phyloP scores from a whole-genome alignment of 2,329 filamentous ascomycete species.

The Beauveria bassiana region DNA sequence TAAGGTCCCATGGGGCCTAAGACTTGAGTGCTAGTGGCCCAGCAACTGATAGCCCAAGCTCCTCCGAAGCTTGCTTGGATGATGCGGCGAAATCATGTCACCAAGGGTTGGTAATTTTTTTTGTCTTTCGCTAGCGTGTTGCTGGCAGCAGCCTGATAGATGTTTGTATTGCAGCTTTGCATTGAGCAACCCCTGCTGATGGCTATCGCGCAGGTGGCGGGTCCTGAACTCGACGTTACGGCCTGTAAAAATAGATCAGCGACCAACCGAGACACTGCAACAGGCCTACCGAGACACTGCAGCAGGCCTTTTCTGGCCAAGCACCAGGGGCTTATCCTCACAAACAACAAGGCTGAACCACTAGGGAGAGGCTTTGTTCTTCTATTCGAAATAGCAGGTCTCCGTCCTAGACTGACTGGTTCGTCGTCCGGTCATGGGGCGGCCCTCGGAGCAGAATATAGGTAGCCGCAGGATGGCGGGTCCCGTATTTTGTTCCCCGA shows the following conservation, averaged over 20 bases:
- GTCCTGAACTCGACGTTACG: conserved; percentile 1
- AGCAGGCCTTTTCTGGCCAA: not conserved
- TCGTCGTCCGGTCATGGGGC: not conserved
- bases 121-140: not conserved
- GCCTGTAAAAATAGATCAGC: conserved; percentile 7
- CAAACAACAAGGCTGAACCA: not conserved
- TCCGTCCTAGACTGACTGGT: not conserved
- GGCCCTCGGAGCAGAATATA: not conserved
- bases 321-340: not conserved
- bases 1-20: not conserved
- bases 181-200: not conserved
- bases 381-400: not conserved
- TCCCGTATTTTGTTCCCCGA: conserved; percentile 2
- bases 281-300: not conserved
- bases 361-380: not conserved
- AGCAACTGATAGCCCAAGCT: not conserved
- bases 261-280: not conserved
- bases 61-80: not conserved
- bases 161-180: not conserved
- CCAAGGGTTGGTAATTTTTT: not conserved
- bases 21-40: not conserved
- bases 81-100: not conserved
- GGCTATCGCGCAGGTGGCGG: not conserved
- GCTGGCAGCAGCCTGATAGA: not conserved
- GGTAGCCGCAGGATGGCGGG: not conserved